These are phyloP conservation scores for Sugiyamaella americana DNA, from an alignment of 805 yeast species.

Conservation along the genomic window DNA sequence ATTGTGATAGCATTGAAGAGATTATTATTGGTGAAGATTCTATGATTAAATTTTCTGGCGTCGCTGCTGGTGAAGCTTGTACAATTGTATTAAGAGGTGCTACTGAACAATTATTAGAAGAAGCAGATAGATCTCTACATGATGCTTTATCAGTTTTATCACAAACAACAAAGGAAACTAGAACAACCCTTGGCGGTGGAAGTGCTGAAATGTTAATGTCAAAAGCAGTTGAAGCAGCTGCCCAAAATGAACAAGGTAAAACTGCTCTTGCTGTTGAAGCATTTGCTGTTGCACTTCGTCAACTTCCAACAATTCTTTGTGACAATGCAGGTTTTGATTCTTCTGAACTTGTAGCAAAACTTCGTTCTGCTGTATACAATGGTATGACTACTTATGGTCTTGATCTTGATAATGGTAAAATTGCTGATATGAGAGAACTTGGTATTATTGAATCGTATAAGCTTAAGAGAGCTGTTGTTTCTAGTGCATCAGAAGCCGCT, in stretches of 20 bases:
- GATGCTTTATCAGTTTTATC: constrained; percentile 94
- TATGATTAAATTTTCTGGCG: constrained; percentile 91
- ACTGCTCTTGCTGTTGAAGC: constrained; percentile 91
- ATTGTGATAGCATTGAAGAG: constrained; percentile 87
- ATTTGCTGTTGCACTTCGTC: constrained; percentile 89
- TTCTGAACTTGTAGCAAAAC: constrained; percentile 81
- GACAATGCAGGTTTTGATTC: constrained; percentile 98
- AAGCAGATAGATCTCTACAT: constrained; percentile 93
- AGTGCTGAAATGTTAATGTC: constrained; percentile 96
- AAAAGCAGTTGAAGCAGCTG: constrained; percentile 87
- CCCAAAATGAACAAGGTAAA: constrained; percentile 89
- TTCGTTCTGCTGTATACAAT: constrained; percentile 83
- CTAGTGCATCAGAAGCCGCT: constrained; percentile 96
- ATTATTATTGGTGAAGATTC: constrained; percentile 87
- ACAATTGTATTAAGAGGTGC: constrained; percentile 95
- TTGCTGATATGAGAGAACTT: constrained; percentile 90
- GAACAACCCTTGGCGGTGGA: constrained; percentile 92
- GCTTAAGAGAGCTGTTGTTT: constrained; percentile 87
- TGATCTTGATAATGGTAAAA: constrained; percentile 73
- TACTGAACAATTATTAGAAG: constrained; percentile 92
- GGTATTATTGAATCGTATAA: constrained; percentile 93
- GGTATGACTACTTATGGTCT: constrained; percentile 91
- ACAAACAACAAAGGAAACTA: constrained; percentile 87
- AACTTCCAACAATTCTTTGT: constrained; percentile 89
- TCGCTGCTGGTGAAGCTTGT: constrained; percentile 92